Evolutionary conservation across 208 protist genomes (phyloP), one percentile per base, ranked within the genome.

Genomic region (Leishmania major): DNA sequence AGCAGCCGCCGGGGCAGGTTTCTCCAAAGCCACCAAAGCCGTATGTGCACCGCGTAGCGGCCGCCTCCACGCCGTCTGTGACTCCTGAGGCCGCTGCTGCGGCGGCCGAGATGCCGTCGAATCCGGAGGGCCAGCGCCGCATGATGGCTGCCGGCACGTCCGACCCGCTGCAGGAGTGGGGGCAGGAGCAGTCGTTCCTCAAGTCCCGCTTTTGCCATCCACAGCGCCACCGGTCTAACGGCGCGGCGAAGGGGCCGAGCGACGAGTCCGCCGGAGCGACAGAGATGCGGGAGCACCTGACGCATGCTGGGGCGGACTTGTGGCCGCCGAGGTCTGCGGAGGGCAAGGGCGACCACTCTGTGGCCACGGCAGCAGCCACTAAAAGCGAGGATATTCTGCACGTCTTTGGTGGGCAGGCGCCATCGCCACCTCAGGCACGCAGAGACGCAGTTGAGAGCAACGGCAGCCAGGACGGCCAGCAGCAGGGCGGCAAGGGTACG

Each of bases 141-240:
- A 76, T 49, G 43, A 71, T 85, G 11, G 75, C 79, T n/a, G 51
- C 76, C 66, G 81, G 80, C 67, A 69, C 75, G n/a, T 82, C 82
- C 10, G 87, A 85, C 51, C 82, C 86, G 22, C 66, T 87, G 78
- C 84, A 89, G 71, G 53, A 87, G 11, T 91, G 88, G 88, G 64
- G 57, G 6, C 84, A 91, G 76, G 88, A 91, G 35, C 75, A 76
- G 11, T 66, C 73, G 3, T 83, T 91, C 25, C 45, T 87, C 22
- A 83, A 82, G 67, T 80, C 74, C 3, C 53, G 78, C 62, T 89
- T 87, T 75, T 78, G 64, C 80, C 70, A 37, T 76, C 6, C 59
- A 11, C 66, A 80, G 15, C 75, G 70, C 31, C 51, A 43, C 49
- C 28, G 45, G 51, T 22, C 60, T 8, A 57, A 47, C 71, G 47